phyloP scores from a whole-genome alignment of 257 asterid species.

The Hygrophila difformis region DNA sequence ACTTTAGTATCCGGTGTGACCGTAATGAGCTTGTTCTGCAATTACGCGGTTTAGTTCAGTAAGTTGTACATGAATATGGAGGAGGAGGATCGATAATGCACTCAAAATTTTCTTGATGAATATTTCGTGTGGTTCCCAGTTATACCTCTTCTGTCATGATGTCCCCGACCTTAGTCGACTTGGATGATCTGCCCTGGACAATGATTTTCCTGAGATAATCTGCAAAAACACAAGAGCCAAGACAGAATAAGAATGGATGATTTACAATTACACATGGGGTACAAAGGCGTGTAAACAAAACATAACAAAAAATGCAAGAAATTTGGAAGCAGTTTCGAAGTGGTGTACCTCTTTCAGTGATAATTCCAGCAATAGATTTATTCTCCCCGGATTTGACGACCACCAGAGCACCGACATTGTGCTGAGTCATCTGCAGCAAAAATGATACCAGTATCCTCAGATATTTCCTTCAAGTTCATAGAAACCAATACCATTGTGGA shows the following conservation, averaged over 20 bases:
- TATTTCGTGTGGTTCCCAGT: not conserved
- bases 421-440: constrained; percentile 78
- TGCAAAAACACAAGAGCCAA: too few species aligned
- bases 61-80: too few species aligned
- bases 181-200: constrained; percentile 92
- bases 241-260: too few species aligned
- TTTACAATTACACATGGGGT: not conserved
- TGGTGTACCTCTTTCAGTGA: constrained; percentile 47
- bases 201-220: constrained; percentile 96
- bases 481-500: not conserved
- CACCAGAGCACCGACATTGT: constrained; percentile 98
- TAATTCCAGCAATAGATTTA: constrained; percentile 77
- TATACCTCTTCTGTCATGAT: constrained; percentile 96
- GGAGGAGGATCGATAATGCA: too few species aligned
- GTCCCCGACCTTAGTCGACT: constrained; percentile 93
- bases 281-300: not conserved
- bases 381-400: constrained; percentile 89
- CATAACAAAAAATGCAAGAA: not conserved
- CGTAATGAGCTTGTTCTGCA: constrained; percentile 89
- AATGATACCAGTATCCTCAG: not conserved
- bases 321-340: constrained; percentile 1
- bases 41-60: too few species aligned
- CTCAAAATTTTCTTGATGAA: not conserved
- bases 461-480: not conserved
- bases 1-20: constrained; percentile 82